Base-by-base conservation (phyloP, 2,329 filamentous ascomycete species). In the Drechslerella dactyloides region DNA sequence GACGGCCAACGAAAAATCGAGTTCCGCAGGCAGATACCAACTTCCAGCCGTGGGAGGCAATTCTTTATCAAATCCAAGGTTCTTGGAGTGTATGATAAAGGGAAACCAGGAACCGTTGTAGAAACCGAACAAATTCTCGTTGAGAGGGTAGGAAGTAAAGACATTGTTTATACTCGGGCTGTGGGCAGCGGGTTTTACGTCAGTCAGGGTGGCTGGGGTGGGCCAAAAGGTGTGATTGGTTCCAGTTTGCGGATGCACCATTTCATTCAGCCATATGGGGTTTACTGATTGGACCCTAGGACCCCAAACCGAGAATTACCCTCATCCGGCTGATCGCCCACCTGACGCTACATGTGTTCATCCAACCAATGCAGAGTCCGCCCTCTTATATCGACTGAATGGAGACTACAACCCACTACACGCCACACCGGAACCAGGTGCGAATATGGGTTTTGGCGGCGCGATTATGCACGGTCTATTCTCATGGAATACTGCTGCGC, bases 391-490 rank as follows among this genome's bases (percentile, higher is more conserved):
- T 80, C 85, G 91, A 74, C 85, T 96, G 56, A 96, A 96, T 77
- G 92, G 92, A 75, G 93, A 96, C 82, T 96, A 96, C 81, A 96
- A 96, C 82, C 93, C 92, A 27, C 87, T 96, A 37, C 92, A 96
- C 79, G 91, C 91, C 5, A 90, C 90, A 17, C 91, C 91, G 11
- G 90, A 91, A 81, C 90, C 91, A 0, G 91, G 91, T 72, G 81
- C 86, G 80, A 89, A 91, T 82, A 96, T 96, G 90, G 92, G 93
- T 70, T 96, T 96, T 76, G 90, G 91, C 27, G 92, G 92, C 35
- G 83, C 87, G 76, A 96, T 96, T 80, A 90, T 96, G 79, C 92
- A 96, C 81, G 93, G 93, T 19, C 83, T 96, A 51, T 96, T 88
- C 82, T 90, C 87, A 76, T 96, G 90, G 88, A 96, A 96, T 82